A percentile compares a stretch with the other conserved stretches of the same genome.
Conservation (phyloP, 306 rosid genomes). For the Luffa acutangula region DNA sequence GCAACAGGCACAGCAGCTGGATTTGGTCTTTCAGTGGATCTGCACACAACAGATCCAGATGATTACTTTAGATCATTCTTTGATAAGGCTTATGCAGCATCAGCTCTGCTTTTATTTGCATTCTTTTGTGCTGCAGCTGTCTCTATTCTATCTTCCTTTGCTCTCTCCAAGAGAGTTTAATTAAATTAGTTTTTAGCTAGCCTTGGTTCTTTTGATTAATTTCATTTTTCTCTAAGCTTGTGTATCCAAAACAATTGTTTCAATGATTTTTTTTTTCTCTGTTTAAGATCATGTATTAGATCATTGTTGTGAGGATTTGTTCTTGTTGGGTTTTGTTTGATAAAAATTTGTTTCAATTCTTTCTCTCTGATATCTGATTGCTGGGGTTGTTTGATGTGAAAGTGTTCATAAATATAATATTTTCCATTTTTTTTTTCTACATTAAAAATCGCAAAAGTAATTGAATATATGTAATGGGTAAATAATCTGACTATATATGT, state of each 20-base stretch:
- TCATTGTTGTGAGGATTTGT: not conserved
- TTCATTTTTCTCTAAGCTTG: not conserved
- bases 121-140: constrained; percentile 36
- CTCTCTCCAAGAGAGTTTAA: constrained; percentile 17
- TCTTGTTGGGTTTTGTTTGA: not conserved
- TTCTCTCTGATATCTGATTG: too few species aligned
- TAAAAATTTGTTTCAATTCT: not conserved
- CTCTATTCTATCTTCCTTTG: constrained; percentile 37
- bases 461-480: too few species aligned
- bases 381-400: too few species aligned
- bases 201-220: not conserved
- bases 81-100: constrained; percentile 37
- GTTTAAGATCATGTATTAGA: not conserved
- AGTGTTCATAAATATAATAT: not conserved
- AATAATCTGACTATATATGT: too few species aligned
- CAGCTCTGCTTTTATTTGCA: constrained; percentile 35
- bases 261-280: not conserved
- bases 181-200: not conserved
- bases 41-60: not conserved
- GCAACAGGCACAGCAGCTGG: constrained; percentile 58
- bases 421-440: too few species aligned
- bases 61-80: constrained; percentile 10
- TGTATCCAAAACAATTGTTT: not conserved
- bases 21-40: constrained; percentile 17
- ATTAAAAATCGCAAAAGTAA: too few species aligned